Base-by-base conservation (phyloP, 1,139 yeast species). In the Lodderomyces pseudojiufengensis region DNA sequence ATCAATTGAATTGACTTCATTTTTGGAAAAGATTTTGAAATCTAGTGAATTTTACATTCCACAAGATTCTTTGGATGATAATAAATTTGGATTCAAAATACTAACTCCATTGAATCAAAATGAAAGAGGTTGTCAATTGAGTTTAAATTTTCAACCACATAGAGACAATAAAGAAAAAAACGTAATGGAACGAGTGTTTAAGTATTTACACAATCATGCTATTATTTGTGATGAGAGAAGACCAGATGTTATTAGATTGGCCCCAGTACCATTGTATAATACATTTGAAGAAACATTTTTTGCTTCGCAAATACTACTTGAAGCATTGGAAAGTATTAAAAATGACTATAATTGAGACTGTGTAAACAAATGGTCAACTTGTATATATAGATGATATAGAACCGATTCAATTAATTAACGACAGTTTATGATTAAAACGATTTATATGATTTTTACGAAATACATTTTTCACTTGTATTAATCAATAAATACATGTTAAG, bases 151-250 rank as follows among this genome's bases (percentile, higher is more conserved):
- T 59, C 65, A 67, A 41, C 85, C 85, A 0, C 67, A 67, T 48
- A 36, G 51, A 25, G 66, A 63, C 12, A 60, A 59, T n/a, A 44
- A 51, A 10, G 21, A 42, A 8, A 38, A 54, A 8, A 74, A 78
- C 31, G 60, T 76, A 5, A 88, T 88, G 97, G 82, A 76, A 39
- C 54, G 56, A 25, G 80, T 86, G 4, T 72, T 74, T 46, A 46
- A 52, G 1, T 63, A 65, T 39, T 55, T 88, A 42, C 71, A 66
- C 41, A 63, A 67, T 26, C 56, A 62, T 28, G 96, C 88, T 2
- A 76, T 86, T 2, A 75, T 88, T 29, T 84, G 87, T 40, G 97
- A 90, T 54, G 96, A 88, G 52, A 73, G 97, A 54, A 73, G 86
- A 54, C 97, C 97, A 1, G 80, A 81, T 54, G 97, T 88, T 7